These are phyloP conservation scores for Cymodocea nodosa DNA, from an alignment of 116 monocot species.

Conservation along the genomic window DNA sequence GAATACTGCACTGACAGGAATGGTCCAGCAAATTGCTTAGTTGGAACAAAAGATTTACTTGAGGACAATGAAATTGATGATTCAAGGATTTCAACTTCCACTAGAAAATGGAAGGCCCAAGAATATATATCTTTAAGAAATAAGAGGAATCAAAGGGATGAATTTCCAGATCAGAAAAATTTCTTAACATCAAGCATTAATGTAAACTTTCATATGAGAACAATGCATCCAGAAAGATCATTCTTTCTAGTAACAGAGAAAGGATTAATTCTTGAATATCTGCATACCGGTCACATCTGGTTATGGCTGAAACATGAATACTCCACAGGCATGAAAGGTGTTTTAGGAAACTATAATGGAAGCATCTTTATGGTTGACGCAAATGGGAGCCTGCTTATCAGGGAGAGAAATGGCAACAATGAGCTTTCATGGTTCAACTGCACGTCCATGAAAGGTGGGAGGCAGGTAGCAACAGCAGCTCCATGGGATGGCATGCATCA, in stretches of 20 bases:
- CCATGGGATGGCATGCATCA: slow-evolving; percentile 72
- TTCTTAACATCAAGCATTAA: slow-evolving; percentile 35
- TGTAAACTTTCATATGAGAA: slow-evolving; percentile 54
- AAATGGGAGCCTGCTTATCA: slow-evolving; percentile 49
- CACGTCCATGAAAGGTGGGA: slow-evolving; percentile 67
- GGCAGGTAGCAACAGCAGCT: slow-evolving; percentile 53
- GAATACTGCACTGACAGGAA: slow-evolving; percentile 75
- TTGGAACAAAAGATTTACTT: slow-evolving; percentile 37
- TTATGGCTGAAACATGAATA: slow-evolving; percentile 82
- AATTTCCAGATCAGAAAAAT: slow-evolving; percentile 22
- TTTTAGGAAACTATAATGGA: slow-evolving; percentile 70
- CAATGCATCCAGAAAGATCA: slow-evolving; percentile 60
- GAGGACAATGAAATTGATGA: slow-evolving; percentile 24
- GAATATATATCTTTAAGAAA: slow-evolving; percentile 31
- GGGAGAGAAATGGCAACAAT: slow-evolving; percentile 47
- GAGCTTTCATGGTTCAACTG: slow-evolving; percentile 77
- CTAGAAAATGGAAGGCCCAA: slow-evolving; percentile 28
- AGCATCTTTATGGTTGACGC: slow-evolving; percentile 69
- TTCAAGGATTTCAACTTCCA: slow-evolving; percentile 7
- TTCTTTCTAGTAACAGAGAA: slow-evolving; percentile 57
- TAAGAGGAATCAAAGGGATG: slow-evolving; percentile 10
- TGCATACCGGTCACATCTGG: slow-evolving; percentile 46
- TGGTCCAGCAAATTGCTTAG: slow-evolving; percentile 70
- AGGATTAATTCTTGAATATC: slow-evolving; percentile 58
- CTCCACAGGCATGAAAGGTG: slow-evolving; percentile 37